These are phyloP conservation scores for Talaromyces marneffei DNA, from an alignment of 2,329 filamentous ascomycete genomes.

Conservation along the genomic window DNA sequence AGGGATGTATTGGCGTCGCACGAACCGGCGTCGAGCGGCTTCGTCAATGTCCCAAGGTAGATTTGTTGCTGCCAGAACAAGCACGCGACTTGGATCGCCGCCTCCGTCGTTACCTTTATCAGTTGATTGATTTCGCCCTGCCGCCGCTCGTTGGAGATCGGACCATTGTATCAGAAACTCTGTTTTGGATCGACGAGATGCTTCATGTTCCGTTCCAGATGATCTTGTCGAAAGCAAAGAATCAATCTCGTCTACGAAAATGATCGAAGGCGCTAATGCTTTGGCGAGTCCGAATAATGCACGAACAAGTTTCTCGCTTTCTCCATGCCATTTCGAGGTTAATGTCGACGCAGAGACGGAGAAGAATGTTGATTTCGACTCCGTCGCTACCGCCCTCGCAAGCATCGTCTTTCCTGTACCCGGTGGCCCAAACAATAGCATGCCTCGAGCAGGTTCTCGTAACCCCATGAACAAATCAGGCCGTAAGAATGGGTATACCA, in stretches of 20 bases:
- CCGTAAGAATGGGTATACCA: constrained; percentile 92
- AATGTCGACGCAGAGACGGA: constrained; percentile 91
- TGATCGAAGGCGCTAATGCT: constrained; percentile 83
- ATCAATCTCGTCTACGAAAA: constrained; percentile 98
- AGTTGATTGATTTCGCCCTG: constrained; percentile 63
- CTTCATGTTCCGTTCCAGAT: constrained; percentile 76
- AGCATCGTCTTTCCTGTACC: constrained; percentile 99
- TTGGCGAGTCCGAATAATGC: constrained; percentile 89
- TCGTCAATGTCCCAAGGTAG: constrained; percentile 97
- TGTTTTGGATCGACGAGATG: constrained; percentile 89
- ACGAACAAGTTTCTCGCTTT: constrained; percentile 92
- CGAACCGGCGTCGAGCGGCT: constrained; percentile 82
- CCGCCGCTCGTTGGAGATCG: constrained; percentile 84
- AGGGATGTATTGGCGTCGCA: constrained; percentile 91
- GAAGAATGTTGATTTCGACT: constrained; percentile 92
- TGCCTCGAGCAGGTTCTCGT: constrained; percentile 86
- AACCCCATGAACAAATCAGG: constrained; percentile 95
- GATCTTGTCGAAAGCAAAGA: constrained; percentile 81
- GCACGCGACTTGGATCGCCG: constrained; percentile 78
- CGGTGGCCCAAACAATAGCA: constrained; percentile 92
- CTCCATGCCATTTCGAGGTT: constrained; percentile 92
- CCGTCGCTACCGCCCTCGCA: constrained; percentile 86
- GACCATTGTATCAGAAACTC: constrained; percentile 98
- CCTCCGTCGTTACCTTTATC: constrained; percentile 50
- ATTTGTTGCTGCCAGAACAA: constrained; percentile 93